Base-by-base conservation (phyloP, 768 basidiomycete species). In the Leccinum olivaceopallidum region DNA sequence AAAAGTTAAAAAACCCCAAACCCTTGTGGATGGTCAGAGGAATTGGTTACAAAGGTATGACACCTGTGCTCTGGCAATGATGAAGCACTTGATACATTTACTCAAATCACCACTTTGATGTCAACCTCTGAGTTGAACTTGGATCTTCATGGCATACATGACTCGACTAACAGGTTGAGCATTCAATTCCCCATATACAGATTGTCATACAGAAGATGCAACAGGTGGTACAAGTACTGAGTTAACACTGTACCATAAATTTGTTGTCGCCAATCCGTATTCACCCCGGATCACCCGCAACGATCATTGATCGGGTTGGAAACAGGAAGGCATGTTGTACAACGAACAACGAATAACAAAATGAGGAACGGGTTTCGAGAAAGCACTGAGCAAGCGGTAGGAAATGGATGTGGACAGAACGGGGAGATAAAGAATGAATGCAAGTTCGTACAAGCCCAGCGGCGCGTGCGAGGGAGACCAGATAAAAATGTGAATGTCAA, bases 131-230 rank as follows among this genome's bases (percentile, higher is more conserved):
- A 24, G 24, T 24, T 7, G 1, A 28, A 28, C 16, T 50, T 18
- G 49, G 6, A 18, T 30, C 18, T 6, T 12, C 22, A 50, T 24
- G 24, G 24, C 26, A 44, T 42, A 9, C 42, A 44, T n/a, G 10
- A 47, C 44, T 47, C 20, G 6, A 47, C 12, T 5, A 44, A 13
- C 18, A 22, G 44, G 20, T 47, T 47, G 18, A 44, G 54, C 37
- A 5, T 53, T 54, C 49, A 30, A 37, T 64, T 68, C 28, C 59
- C 63, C 63, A 67, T 61, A 13, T 63, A 65, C 67, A 64, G 12
- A 36, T 5, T 71, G 56, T 52, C 48, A 36, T 69, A 71, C 67
- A 70, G 56, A 53, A 42, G 34, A 55, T 64, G 64, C 67, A 69
- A 60, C 47, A 34, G 55, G 54, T 61, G 56, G 65, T 71, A 70